Percentiles rank a stretch among this genome's conserved stretches.
phyloP scores from a whole-genome alignment of 192 early-diverging fungal species.

The Backusella sp. region DNA sequence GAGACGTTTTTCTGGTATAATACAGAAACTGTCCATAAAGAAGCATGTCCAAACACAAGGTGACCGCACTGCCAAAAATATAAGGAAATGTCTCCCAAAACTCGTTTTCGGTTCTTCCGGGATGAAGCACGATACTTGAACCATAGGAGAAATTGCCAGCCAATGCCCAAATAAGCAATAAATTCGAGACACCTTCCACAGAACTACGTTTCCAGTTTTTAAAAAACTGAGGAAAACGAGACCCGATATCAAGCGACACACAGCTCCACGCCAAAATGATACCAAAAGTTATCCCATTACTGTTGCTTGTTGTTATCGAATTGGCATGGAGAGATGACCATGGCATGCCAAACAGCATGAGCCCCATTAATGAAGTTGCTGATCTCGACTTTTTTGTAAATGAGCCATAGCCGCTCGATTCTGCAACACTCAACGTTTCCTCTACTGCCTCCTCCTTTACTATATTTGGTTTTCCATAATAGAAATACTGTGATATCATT shows the following conservation, averaged over 20 bases:
- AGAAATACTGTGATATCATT: not conserved
- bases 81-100: slow-evolving; percentile 41
- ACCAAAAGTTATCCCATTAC: slow-evolving; percentile 35
- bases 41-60: slow-evolving; percentile 65
- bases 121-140: slow-evolving; percentile 44
- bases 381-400: not conserved
- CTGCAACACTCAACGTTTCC: not conserved
- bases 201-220: slow-evolving; percentile 59
- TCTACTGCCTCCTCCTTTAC: not conserved
- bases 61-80: slow-evolving; percentile 64
- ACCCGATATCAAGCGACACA: slow-evolving; percentile 59
- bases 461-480: not conserved
- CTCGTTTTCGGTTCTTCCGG: slow-evolving; percentile 19
- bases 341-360: slow-evolving; percentile 11
- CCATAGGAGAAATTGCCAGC: slow-evolving; percentile 66
- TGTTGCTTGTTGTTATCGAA: not conserved
- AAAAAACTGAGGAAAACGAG: slow-evolving; percentile 73
- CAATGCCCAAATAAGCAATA: slow-evolving; percentile 67
- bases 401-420: not conserved
- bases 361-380: not conserved
- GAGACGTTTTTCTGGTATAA: not conserved
- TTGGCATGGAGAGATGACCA: not conserved
- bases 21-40: slow-evolving; percentile 40
- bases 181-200: slow-evolving; percentile 64
- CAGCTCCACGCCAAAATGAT: slow-evolving; percentile 66